phyloP scores from a whole-genome alignment of 2,329 filamentous ascomycete species.

The Pseudogymnoascus sp. region DNA sequence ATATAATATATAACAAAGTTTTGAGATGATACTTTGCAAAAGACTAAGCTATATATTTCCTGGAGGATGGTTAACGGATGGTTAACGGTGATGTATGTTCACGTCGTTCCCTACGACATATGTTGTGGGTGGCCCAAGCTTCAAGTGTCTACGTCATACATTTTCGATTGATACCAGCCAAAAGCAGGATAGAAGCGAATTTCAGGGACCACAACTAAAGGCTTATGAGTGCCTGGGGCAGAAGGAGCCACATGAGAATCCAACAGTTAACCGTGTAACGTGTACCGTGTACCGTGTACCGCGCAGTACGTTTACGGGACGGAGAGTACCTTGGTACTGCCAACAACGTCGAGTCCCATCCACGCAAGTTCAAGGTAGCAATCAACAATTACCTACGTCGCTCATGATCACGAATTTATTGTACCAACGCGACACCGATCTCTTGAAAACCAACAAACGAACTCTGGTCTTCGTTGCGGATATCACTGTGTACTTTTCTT shows the following conservation, averaged over 20 bases:
- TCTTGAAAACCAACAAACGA: not conserved
- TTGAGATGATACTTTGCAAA: not conserved
- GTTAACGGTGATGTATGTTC: not conserved
- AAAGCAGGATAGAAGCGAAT: conserved; percentile 6
- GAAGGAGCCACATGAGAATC: not conserved
- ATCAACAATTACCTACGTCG: not conserved
- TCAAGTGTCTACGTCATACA: conserved; percentile 2
- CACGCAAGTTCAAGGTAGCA: not conserved
- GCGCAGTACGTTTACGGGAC: not conserved
- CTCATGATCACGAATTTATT: conserved; percentile 6
- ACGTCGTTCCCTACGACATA: not conserved
- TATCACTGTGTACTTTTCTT: not conserved
- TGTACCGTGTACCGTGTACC: no score
- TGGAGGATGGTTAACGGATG: not conserved
- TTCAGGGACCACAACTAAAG: conserved; percentile 5
- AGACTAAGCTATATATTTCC: conserved; percentile 1
- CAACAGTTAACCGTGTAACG: not conserved
- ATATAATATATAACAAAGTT: not conserved
- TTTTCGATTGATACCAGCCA: not conserved
- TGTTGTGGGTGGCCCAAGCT: not conserved
- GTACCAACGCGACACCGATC: not conserved
- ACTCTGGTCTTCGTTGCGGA: not conserved
- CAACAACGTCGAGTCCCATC: not conserved
- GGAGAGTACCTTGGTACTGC: conserved; percentile 6
- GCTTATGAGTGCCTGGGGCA: conserved; percentile 7